These are phyloP conservation scores for Brassica rapa DNA, from an alignment of 345 rosid genomes.

Conservation along the genomic window DNA sequence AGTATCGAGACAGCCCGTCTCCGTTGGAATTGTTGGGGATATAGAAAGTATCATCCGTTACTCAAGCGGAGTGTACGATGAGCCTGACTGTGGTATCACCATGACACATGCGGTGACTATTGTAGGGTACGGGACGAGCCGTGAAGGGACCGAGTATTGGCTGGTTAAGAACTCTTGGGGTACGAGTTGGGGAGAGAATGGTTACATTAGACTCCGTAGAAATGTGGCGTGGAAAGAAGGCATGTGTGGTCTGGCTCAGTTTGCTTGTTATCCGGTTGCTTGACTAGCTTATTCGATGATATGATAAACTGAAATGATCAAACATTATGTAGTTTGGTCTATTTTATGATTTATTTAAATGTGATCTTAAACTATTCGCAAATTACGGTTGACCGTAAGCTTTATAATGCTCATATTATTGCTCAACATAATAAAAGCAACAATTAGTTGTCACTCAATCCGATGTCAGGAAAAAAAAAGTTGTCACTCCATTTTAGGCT, in stretches of 20 bases:
- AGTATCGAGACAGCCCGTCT: slow-evolving; percentile 56
- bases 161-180: slow-evolving; percentile 71
- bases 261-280: slow-evolving; percentile 44
- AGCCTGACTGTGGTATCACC: slow-evolving; percentile 37
- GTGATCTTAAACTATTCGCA: no score
- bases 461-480: no score
- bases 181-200: slow-evolving; percentile 51
- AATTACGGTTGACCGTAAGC: no score
- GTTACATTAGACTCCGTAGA: slow-evolving; percentile 53
- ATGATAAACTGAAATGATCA: background rate
- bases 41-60: slow-evolving; percentile 42
- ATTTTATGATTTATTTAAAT: background rate
- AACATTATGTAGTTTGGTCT: background rate
- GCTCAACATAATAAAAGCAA: no score
- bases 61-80: slow-evolving; percentile 46
- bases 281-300: background rate
- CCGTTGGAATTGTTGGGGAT: slow-evolving; percentile 41
- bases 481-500: no score
- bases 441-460: no score
- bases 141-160: slow-evolving; percentile 47
- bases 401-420: no score
- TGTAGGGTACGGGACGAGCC: slow-evolving; percentile 53
- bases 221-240: slow-evolving; percentile 46
- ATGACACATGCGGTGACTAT: slow-evolving; percentile 52
- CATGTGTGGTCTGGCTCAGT: slow-evolving; percentile 52